Evolutionary conservation across 2,329 filamentous ascomycete genomes (phyloP).

Genomic region (Fusarium sp.): DNA sequence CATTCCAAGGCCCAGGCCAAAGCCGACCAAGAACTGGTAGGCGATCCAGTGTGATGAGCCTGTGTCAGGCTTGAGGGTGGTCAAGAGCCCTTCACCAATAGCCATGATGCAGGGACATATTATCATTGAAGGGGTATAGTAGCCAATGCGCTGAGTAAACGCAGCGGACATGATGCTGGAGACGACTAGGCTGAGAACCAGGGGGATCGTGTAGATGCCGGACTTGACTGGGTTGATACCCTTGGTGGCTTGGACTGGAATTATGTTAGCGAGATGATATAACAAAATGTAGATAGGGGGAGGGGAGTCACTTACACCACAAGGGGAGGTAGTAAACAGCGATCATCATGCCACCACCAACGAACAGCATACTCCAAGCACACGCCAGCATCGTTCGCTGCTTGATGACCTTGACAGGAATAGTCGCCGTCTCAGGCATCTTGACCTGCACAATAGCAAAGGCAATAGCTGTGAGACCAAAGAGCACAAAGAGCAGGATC

Average conservation of each 20-base stretch:
- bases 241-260: conserved; percentile 69
- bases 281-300: background rate
- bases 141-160: conserved; percentile 68
- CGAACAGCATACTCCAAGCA: conserved; percentile 62
- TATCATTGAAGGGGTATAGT: conserved; percentile 73
- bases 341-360: conserved; percentile 67
- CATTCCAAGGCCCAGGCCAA: conserved; percentile 72
- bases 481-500: conserved; percentile 68
- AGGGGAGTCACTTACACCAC: conserved; percentile 63
- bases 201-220: conserved; percentile 70
- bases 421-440: conserved; percentile 69
- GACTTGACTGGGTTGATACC: conserved; percentile 67
- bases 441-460: conserved; percentile 68
- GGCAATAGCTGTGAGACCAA: conserved; percentile 60
- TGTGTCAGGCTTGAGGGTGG: conserved; percentile 65
- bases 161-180: conserved; percentile 65
- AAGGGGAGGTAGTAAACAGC: conserved; percentile 68
- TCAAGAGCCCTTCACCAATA: conserved; percentile 70
- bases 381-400: conserved; percentile 69
- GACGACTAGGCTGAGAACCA: conserved; percentile 69
- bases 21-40: conserved; percentile 71
- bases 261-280: conserved; percentile 33
- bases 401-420: conserved; percentile 68
- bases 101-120: conserved; percentile 64
- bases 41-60: conserved; percentile 69